phyloP scores from a whole-genome alignment of 768 basidiomycete genomes.

The Piloderma croceum region DNA sequence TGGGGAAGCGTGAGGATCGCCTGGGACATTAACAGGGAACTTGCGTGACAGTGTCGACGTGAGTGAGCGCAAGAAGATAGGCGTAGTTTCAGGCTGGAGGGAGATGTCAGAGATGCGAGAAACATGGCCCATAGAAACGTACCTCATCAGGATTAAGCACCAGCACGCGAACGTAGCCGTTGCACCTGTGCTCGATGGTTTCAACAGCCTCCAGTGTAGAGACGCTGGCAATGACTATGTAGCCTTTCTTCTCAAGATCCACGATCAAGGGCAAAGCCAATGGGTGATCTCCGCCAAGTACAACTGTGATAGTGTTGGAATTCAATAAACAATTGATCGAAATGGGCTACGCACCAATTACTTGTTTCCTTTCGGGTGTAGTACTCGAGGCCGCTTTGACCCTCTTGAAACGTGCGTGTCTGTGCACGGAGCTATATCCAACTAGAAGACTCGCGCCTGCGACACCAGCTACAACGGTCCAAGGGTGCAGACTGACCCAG shows the following conservation, averaged over 20 bases:
- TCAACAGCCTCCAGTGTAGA: constrained; percentile 60
- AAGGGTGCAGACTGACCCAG: constrained; percentile 58
- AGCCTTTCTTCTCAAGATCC: constrained; percentile 73
- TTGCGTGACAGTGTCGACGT: constrained; percentile 73
- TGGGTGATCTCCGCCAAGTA: constrained; percentile 76
- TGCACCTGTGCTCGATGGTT: constrained; percentile 54
- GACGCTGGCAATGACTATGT: constrained; percentile 80
- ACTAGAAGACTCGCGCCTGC: constrained; percentile 58
- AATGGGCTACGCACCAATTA: constrained; percentile 32
- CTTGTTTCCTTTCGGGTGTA: constrained; percentile 37
- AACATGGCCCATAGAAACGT: constrained; percentile 11
- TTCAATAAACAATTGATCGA: constrained; percentile 5
- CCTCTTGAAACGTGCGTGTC: constrained; percentile 18
- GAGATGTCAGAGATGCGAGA: constrained; percentile 1
- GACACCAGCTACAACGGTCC: constrained; percentile 51
- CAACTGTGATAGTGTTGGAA: constrained; percentile 40
- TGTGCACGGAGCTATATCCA: constrained; percentile 40
- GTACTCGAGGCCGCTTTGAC: constrained; percentile 21
- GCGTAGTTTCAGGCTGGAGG: constrained; percentile 60
- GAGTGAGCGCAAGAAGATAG: constrained; percentile 76
- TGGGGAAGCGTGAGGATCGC: constrained; percentile 74
- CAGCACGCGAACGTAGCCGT: constrained; percentile 77
- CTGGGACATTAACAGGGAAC: constrained; percentile 72
- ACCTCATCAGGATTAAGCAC: constrained; percentile 80
- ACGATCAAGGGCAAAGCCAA: constrained; percentile 66